Conservation (phyloP, 129 eudicot species). For the Lonicera japonica region DNA sequence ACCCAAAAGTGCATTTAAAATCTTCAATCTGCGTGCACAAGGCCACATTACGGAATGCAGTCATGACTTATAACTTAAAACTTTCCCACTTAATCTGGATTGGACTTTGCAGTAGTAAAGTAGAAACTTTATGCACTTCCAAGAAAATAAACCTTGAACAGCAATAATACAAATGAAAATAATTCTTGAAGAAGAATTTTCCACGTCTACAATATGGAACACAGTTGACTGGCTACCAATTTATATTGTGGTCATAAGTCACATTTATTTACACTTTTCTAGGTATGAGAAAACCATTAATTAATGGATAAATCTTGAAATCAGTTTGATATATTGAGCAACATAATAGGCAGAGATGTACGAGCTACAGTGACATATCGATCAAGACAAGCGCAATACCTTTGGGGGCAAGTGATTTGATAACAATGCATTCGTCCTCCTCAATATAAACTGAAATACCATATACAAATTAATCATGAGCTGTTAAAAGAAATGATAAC, state of each 20-base stretch:
- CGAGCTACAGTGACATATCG: background rate
- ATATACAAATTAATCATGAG: conserved; percentile 2
- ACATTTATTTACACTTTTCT: background rate
- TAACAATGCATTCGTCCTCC: conserved; percentile 87
- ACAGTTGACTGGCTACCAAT: background rate
- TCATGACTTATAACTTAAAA: no score
- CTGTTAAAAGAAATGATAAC: background rate
- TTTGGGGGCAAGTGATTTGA: conserved; percentile 98
- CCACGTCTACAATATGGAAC: background rate
- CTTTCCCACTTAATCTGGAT: no score
- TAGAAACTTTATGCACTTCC: no score
- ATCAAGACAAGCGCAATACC: conserved; percentile 32
- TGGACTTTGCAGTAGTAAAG: no score
- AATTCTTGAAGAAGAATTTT: background rate
- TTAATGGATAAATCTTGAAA: background rate
- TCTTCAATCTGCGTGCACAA: no score
- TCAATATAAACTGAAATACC: conserved; percentile 74
- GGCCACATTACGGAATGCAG: no score
- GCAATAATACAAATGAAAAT: background rate
- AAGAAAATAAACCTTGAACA: background rate
- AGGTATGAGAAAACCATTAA: background rate
- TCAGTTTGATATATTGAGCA: background rate
- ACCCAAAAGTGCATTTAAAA: no score
- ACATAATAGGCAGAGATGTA: background rate
- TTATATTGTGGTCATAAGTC: background rate